Conservation (phyloP, 2,329 filamentous ascomycete genomes). For the Aspergillus terreus region DNA sequence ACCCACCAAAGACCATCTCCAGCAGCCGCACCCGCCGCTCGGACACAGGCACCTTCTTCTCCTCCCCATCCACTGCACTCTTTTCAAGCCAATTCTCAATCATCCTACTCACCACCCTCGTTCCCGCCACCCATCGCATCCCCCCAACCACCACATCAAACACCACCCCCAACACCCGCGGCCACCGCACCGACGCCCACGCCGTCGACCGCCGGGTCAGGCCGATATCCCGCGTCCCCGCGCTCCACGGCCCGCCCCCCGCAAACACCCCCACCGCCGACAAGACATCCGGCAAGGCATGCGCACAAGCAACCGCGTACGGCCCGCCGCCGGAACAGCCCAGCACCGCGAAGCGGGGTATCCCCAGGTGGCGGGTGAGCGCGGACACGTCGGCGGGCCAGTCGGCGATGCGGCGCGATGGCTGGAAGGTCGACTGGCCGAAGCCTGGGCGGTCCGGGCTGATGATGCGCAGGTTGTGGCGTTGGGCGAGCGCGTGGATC, state of each 20-base stretch:
- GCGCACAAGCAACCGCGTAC: conserved; percentile 47
- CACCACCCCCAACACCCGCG: background rate
- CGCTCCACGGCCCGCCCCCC: conserved; percentile 31
- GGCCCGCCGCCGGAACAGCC: conserved; percentile 48
- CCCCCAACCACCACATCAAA: background rate
- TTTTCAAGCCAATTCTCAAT: background rate
- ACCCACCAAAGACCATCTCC: conserved; percentile 20
- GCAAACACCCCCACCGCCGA: conserved; percentile 38
- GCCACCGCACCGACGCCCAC: background rate
- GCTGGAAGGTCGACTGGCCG: conserved; percentile 40
- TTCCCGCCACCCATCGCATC: background rate
- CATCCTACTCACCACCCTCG: background rate
- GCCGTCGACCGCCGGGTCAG: conserved; percentile 9
- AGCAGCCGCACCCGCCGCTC: conserved; percentile 10
- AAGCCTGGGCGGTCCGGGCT: conserved; percentile 43
- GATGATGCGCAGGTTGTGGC: conserved; percentile 38
- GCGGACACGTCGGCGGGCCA: conserved; percentile 42
- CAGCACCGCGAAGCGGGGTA: conserved; percentile 42
- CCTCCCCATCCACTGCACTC: background rate
- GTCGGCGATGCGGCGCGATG: conserved; percentile 35
- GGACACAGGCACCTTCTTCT: background rate
- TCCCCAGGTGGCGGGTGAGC: conserved; percentile 38
- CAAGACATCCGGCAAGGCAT: conserved; percentile 30
- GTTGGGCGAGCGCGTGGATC: conserved; percentile 31
- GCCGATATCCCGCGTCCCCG: conserved; percentile 27